A percentile compares a stretch with the other conserved stretches of the same genome.
These are phyloP conservation scores for Alternaria angustiovoidea DNA, from an alignment of 2,329 filamentous ascomycete species.

Conservation along the genomic window DNA sequence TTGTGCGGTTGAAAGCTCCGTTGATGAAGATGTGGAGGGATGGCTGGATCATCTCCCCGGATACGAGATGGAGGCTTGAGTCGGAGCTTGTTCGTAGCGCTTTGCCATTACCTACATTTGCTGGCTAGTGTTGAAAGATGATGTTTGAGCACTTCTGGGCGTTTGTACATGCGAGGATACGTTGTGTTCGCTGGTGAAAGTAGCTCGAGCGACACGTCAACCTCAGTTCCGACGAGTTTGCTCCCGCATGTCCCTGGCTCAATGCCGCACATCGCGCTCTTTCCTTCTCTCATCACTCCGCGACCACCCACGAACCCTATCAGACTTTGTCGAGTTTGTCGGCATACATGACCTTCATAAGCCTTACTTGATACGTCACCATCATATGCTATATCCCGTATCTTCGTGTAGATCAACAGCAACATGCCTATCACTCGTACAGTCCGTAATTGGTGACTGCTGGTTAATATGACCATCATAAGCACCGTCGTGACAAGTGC, in stretches of 20 bases:
- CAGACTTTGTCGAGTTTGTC: neutral
- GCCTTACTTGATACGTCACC: neutral
- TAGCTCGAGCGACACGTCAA: neutral
- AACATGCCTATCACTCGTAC: neutral
- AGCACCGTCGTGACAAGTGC: neutral
- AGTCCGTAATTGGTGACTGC: neutral
- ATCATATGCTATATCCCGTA: neutral
- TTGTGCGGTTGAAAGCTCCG: conserved; percentile 23
- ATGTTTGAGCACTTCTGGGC: neutral
- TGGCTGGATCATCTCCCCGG: conserved; percentile 27
- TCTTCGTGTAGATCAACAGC: neutral
- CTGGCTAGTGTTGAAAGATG: neutral
- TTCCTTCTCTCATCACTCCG: neutral
- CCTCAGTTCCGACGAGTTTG: neutral
- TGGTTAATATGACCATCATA: neutral
- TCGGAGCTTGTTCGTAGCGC: neutral
- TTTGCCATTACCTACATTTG: neutral
- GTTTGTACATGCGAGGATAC: neutral
- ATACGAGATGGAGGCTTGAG: neutral
- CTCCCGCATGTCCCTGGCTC: neutral
- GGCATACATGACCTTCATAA: neutral
- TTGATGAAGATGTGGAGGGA: conserved; percentile 28
- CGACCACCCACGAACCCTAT: neutral
- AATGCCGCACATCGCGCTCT: neutral
- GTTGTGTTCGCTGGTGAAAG: neutral